Percentiles rank a stretch among this genome's conserved stretches.
Conservation (phyloP, 148 eudicot species). For the Rhododendron williamsianum region DNA sequence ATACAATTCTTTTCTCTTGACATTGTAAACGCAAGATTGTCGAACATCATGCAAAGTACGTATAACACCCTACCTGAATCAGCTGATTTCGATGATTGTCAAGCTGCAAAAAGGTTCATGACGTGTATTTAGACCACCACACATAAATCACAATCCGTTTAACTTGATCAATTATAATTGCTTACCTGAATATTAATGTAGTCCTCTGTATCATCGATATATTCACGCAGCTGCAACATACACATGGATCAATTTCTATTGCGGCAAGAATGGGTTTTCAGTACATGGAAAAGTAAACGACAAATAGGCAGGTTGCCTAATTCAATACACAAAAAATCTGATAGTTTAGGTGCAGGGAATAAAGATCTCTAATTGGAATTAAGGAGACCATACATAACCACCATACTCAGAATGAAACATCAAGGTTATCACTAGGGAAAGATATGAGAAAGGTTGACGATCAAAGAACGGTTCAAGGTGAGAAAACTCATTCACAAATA, state of each 20-base stretch:
- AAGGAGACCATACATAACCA: not conserved
- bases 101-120: slow-evolving; percentile 41
- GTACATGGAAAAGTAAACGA: too few species aligned
- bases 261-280: not conserved
- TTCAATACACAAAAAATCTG: not conserved
- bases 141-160: not conserved
- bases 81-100: slow-evolving; percentile 79
- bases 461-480: not conserved
- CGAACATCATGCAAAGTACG: not conserved
- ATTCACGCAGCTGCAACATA: slow-evolving; percentile 66
- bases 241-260: not conserved
- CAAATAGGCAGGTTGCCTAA: not conserved
- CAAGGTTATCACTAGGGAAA: not conserved
- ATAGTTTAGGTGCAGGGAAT: not conserved
- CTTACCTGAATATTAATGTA: slow-evolving; percentile 72
- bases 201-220: slow-evolving; percentile 75
- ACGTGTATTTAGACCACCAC: slow-evolving; percentile 7
- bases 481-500: not conserved
- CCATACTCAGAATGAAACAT: not conserved
- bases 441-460: not conserved
- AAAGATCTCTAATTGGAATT: not conserved
- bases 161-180: not conserved
- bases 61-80: slow-evolving; percentile 45
- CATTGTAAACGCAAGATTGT: not conserved
- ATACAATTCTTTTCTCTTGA: not conserved